A percentile compares a stretch with the other conserved stretches of the same genome.
Conservation (phyloP, 805 yeast genomes). For the Saccharomycopsis olivae region DNA sequence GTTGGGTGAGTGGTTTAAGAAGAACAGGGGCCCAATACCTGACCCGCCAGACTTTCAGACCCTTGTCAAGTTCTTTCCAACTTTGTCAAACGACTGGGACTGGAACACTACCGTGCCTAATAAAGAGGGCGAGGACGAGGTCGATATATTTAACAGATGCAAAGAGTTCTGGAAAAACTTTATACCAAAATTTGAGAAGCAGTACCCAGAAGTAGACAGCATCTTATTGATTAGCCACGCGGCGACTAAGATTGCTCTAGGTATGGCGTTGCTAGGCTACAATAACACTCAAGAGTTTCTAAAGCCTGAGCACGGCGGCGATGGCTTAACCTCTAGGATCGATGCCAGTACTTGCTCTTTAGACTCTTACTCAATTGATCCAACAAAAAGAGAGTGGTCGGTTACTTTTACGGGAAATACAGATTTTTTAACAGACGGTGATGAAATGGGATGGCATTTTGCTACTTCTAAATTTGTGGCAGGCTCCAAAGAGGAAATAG, state of each 20-base stretch:
- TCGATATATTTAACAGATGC: conserved; percentile 55
- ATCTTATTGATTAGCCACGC: conserved; percentile 81
- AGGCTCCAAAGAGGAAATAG: conserved; percentile 81
- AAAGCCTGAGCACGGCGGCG: conserved; percentile 24
- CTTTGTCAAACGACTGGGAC: conserved; percentile 36
- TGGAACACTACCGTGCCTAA: conserved; percentile 57
- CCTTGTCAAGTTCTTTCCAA: conserved; percentile 44
- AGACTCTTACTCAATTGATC: conserved; percentile 43
- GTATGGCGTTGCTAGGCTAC: conserved; percentile 58
- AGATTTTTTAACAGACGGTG: conserved; percentile 61
- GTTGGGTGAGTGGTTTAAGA: conserved; percentile 82
- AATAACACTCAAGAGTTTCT: conserved; percentile 39
- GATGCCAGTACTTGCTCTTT: conserved; percentile 82
- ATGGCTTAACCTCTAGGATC: conserved; percentile 32
- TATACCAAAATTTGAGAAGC: conserved; percentile 44
- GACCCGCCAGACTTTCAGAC: conserved; percentile 45
- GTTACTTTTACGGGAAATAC: conserved; percentile 65
- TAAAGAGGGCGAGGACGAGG: conserved; percentile 61
- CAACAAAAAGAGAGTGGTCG: conserved; percentile 38
- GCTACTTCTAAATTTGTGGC: conserved; percentile 56
- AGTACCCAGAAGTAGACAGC: conserved; percentile 49
- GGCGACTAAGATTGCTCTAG: conserved; percentile 86
- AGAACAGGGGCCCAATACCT: conserved; percentile 56
- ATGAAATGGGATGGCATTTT: conserved; percentile 92
- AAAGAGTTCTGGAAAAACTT: conserved; percentile 42